These are phyloP conservation scores for Metschnikowia matae DNA, from an alignment of 805 yeast genomes.

Conservation along the genomic window DNA sequence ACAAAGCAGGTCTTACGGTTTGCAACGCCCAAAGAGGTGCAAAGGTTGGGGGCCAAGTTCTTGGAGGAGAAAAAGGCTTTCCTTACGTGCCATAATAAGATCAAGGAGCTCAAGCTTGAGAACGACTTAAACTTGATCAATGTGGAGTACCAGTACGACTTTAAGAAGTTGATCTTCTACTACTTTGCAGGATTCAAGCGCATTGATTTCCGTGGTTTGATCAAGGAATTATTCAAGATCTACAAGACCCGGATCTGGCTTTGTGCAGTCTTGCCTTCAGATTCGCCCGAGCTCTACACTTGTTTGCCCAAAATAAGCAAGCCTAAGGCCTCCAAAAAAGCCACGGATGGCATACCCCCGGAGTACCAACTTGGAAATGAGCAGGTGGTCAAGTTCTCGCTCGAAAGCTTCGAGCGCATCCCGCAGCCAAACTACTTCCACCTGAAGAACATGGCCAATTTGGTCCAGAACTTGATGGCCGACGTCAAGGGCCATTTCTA, in stretches of 20 bases:
- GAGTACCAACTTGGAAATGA: conserved; percentile 40
- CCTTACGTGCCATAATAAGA: conserved; percentile 53
- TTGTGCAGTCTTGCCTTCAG: conserved; percentile 43
- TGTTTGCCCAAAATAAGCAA: conserved; percentile 6
- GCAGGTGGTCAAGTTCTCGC: conserved; percentile 39
- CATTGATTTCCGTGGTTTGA: conserved; percentile 41
- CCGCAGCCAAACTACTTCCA: conserved; percentile 48
- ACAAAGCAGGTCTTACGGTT: conserved; percentile 74
- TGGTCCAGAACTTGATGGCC: conserved; percentile 40
- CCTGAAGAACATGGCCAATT: conserved; percentile 44
- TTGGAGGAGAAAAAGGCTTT: conserved; percentile 71
- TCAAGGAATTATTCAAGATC: conserved; percentile 42
- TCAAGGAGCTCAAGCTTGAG: conserved; percentile 46
- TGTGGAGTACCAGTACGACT: conserved; percentile 44
- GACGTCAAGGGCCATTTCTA: conserved; percentile 42
- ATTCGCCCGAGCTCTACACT: conserved; percentile 31
- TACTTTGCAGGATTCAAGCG: conserved; percentile 45
- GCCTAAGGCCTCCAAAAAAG: background rate
- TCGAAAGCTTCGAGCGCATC: conserved; percentile 41
- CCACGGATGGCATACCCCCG: conserved; percentile 24
- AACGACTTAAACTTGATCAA: conserved; percentile 40
- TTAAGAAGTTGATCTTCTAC: conserved; percentile 43
- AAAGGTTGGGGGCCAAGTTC: conserved; percentile 57
- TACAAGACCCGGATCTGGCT: conserved; percentile 47
- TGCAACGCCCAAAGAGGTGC: conserved; percentile 68